Evolutionary conservation across 164 flowering plant genomes (phyloP), one percentile per base, ranked within the genome.

Genomic region (Macadamia integrifolia): DNA sequence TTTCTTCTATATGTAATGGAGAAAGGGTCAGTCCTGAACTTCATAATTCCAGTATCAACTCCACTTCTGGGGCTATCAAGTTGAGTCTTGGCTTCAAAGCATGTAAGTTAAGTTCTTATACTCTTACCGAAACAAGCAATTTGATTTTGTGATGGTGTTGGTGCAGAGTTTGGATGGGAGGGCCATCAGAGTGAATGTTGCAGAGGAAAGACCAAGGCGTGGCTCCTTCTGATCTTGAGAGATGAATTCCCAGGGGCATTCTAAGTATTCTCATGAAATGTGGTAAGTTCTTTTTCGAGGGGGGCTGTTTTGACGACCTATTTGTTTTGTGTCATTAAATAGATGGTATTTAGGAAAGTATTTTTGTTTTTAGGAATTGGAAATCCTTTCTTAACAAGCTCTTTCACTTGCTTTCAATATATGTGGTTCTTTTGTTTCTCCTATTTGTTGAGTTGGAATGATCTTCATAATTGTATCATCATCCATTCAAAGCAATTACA

Each of bases 81-180:
- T 35, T 2, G 3, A 35, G 5, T 35, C 40, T 35, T 35, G 3
- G 40, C 40, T 35, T 2, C 40, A 35, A 35, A 35, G 40, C 5
- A 5, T 35, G 5, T 1, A 35, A 35, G 3, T 35, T 35, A 23
- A 23, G 23, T 35, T 35, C 40, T 35, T 35, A 35, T 35, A 2
- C 40, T 35, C 40, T 35, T 35, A 5, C 40, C 7, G 30, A 43
- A 11, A 7, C n/a, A 58, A 23, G 32, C 6, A 9, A n/a, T 18
- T 31, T 64, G 7, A 17, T 58, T 58, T 14, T 56, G 53, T 64
- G 28, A 35, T 62, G 66, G 8, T 55, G 50, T 23, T 23, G 46
- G 9, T 80, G 78, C 90, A 91, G 98, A 83, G 68, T 75, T 67
- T 93, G 88, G 92, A 87, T 29, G 98, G 97, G 30, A 87, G 98